phyloP scores from a whole-genome alignment of 2,329 filamentous ascomycete genomes.

The Sclerotiophoma versabilis region DNA sequence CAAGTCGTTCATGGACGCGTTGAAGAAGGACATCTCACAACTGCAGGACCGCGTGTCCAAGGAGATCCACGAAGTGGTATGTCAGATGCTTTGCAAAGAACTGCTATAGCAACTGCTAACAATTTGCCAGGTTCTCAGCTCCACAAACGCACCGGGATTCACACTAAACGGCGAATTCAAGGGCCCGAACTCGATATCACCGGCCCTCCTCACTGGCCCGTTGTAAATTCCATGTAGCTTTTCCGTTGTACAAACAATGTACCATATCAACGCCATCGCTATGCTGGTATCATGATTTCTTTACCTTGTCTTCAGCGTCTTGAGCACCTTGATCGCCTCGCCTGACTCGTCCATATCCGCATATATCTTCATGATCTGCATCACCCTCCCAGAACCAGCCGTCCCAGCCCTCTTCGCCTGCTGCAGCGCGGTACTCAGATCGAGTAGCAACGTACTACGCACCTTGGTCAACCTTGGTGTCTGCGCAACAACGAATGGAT shows the following conservation, averaged over 20 bases:
- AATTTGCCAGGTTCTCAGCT: slow-evolving; percentile 73
- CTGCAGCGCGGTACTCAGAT: slow-evolving; percentile 69
- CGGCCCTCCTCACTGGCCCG: slow-evolving; percentile 49
- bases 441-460: slow-evolving; percentile 68
- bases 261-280: slow-evolving; percentile 57
- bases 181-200: slow-evolving; percentile 53
- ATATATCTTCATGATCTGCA: slow-evolving; percentile 67
- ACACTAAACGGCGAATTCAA: slow-evolving; percentile 82
- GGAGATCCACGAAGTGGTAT: slow-evolving; percentile 74
- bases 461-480: slow-evolving; percentile 63
- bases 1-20: slow-evolving; percentile 73
- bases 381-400: slow-evolving; percentile 52
- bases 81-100: slow-evolving; percentile 29
- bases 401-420: slow-evolving; percentile 57
- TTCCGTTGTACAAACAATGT: slow-evolving; percentile 43
- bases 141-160: slow-evolving; percentile 85
- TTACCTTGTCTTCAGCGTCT: slow-evolving; percentile 40
- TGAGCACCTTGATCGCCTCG: slow-evolving; percentile 66
- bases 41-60: slow-evolving; percentile 72
- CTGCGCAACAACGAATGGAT: slow-evolving; percentile 70
- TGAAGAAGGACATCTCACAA: slow-evolving; percentile 78
- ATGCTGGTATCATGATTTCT: slow-evolving; percentile 42
- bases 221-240: slow-evolving; percentile 37
- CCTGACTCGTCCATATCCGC: slow-evolving; percentile 65
- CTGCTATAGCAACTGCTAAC: slow-evolving; percentile 38